These are phyloP conservation scores for Leccinum aurantiacum DNA, from an alignment of 768 basidiomycete species.

Conservation along the genomic window DNA sequence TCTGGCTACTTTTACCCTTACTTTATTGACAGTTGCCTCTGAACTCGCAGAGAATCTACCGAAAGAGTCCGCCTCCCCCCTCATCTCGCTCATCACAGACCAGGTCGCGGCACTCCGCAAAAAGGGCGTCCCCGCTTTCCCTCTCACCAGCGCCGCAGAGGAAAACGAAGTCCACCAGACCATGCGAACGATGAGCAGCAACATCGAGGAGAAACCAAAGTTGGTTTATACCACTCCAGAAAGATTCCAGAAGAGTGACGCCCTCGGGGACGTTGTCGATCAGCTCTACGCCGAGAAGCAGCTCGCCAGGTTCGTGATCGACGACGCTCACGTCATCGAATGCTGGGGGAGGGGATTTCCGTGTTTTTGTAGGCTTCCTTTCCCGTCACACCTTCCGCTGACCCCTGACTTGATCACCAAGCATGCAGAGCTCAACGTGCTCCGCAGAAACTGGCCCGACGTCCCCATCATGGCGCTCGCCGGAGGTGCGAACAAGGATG, in stretches of 20 bases:
- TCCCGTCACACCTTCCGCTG: not conserved
- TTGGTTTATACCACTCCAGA: constrained; percentile 93
- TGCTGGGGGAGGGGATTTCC: constrained; percentile 93
- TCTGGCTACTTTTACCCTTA: not conserved
- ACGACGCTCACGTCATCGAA: constrained; percentile 94
- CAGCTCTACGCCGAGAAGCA: constrained; percentile 53
- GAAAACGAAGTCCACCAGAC: constrained; percentile 40
- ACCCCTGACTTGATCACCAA: constrained; percentile 33
- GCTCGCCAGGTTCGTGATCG: constrained; percentile 89
- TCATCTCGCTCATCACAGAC: constrained; percentile 86
- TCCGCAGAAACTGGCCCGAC: constrained; percentile 72
- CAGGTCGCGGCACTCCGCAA: constrained; percentile 70
- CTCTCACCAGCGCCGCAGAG: constrained; percentile 60
- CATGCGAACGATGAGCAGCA: constrained; percentile 43
- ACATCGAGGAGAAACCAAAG: constrained; percentile 46
- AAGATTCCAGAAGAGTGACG: constrained; percentile 64
- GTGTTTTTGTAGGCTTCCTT: constrained; percentile 59
- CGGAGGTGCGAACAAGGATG: constrained; percentile 83
- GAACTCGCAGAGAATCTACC: too few species aligned
- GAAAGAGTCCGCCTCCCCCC: constrained; percentile 49
- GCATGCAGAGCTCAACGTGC: constrained; percentile 65
- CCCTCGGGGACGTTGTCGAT: constrained; percentile 54
- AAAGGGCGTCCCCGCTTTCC: constrained; percentile 68
- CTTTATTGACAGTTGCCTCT: not conserved
- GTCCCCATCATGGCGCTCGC: constrained; percentile 96